Percentiles rank a stretch among this genome's conserved stretches.
Evolutionary conservation across 805 yeast genomes (phyloP).

Genomic region (Saturnispora zaruensis): DNA sequence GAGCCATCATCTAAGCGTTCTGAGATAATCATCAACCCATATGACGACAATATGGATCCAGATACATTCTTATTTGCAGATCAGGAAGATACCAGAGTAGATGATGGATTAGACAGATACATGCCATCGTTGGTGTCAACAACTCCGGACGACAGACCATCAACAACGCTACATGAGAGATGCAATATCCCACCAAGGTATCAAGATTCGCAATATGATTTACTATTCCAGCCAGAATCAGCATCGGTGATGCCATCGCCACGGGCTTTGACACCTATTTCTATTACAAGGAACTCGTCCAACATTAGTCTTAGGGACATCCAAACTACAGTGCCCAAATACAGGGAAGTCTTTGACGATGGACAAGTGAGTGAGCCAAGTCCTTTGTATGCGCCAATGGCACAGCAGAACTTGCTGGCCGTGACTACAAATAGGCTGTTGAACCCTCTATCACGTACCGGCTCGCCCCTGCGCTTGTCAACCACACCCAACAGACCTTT

Average conservation of each 20-base stretch:
- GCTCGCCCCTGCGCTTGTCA: not conserved
- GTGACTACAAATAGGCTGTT: not conserved
- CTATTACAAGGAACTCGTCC: not conserved
- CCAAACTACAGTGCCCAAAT: conserved; percentile 20
- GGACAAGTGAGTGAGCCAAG: conserved; percentile 23
- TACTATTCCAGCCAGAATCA: conserved; percentile 15
- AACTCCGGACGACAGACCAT: not conserved
- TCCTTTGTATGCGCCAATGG: conserved; percentile 17
- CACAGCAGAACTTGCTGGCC: not conserved
- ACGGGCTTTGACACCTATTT: not conserved
- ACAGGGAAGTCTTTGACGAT: conserved; percentile 23
- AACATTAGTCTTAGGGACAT: not conserved
- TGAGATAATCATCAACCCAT: conserved; percentile 6
- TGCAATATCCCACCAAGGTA: conserved; percentile 19
- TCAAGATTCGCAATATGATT: conserved; percentile 17
- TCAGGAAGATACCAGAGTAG: not conserved
- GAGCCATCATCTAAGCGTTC: conserved; percentile 2
- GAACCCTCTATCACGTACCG: not conserved
- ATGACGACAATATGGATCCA: conserved; percentile 6
- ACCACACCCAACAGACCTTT: not conserved
- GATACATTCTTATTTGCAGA: conserved; percentile 12
- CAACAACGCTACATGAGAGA: not conserved
- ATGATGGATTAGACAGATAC: not conserved
- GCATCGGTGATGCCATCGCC: conserved; percentile 2
- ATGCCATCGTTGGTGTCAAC: not conserved